These are phyloP conservation scores for Lentinula lateritia DNA, from an alignment of 768 basidiomycete species.

Conservation along the genomic window DNA sequence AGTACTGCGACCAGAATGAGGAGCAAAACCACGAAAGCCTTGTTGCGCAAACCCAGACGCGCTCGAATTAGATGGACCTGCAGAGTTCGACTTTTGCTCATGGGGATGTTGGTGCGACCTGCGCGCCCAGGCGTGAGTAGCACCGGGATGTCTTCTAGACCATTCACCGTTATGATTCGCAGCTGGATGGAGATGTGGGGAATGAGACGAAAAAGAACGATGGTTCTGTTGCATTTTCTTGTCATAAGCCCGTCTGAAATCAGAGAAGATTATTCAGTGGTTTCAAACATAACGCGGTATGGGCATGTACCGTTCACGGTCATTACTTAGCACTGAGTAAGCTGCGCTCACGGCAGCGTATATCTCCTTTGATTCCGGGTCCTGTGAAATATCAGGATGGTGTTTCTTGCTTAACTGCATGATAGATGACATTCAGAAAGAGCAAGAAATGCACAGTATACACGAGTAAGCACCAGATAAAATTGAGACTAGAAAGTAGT, in stretches of 20 bases:
- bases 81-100: constrained; percentile 14
- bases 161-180: constrained; percentile 19
- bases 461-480: constrained; percentile 27
- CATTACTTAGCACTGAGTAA: constrained; percentile 38
- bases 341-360: constrained; percentile 39
- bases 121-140: constrained; percentile 36
- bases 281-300: neutral
- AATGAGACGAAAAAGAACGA: constrained; percentile 10
- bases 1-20: neutral
- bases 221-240: constrained; percentile 26
- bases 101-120: constrained; percentile 17
- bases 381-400: constrained; percentile 44
- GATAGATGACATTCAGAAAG: neutral
- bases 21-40: neutral
- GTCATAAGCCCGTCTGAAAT: constrained; percentile 37
- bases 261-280: neutral
- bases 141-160: constrained; percentile 17
- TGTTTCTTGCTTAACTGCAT: constrained; percentile 32
- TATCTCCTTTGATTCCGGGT: constrained; percentile 30
- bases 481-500: constrained; percentile 29
- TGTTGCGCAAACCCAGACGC: neutral
- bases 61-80: neutral
- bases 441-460: neutral
- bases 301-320: constrained; percentile 32
- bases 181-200: constrained; percentile 12